Evolutionary conservation across 805 yeast species (phyloP).

Genomic region (Blastobotrys peoriensis): DNA sequence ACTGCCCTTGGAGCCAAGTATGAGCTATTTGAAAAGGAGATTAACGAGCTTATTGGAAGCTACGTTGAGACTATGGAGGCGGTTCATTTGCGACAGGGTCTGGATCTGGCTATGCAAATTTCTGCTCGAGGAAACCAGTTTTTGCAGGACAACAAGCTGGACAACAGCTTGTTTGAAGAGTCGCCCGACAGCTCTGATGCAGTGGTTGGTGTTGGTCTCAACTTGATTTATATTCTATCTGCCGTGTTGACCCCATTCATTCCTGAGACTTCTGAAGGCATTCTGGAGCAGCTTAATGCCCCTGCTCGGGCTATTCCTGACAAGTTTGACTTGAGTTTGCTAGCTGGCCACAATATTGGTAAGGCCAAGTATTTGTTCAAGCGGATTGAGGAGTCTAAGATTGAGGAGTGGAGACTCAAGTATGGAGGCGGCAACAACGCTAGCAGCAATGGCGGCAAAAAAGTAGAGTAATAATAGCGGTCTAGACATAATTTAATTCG

Average conservation of each 20-base stretch:
- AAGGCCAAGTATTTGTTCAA: constrained; percentile 87
- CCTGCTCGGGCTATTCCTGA: constrained; percentile 77
- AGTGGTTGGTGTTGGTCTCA: constrained; percentile 85
- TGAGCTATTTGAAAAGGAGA: constrained; percentile 41
- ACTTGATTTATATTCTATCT: constrained; percentile 78
- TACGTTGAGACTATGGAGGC: constrained; percentile 73
- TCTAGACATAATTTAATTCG: not conserved
- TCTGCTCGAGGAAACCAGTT: constrained; percentile 92
- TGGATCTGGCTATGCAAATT: constrained; percentile 85
- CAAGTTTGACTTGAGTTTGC: constrained; percentile 59
- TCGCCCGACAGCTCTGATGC: constrained; percentile 80
- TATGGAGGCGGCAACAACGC: constrained; percentile 58
- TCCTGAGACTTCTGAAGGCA: constrained; percentile 73
- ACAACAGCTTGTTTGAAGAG: constrained; percentile 73
- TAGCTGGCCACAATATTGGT: constrained; percentile 80
- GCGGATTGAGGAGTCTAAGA: constrained; percentile 84
- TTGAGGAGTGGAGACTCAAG: constrained; percentile 77
- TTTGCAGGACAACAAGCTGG: constrained; percentile 93
- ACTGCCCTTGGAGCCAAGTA: constrained; percentile 44
- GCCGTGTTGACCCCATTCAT: constrained; percentile 81
- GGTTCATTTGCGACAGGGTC: constrained; percentile 78
- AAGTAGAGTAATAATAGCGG: not conserved
- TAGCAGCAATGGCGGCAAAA: too few species aligned
- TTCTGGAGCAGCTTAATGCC: constrained; percentile 73
- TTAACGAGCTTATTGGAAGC: constrained; percentile 52